Percentiles rank a stretch among this genome's conserved stretches.
Conservation (phyloP, 1,139 yeast genomes). For the Pichia kudriavzevii region DNA sequence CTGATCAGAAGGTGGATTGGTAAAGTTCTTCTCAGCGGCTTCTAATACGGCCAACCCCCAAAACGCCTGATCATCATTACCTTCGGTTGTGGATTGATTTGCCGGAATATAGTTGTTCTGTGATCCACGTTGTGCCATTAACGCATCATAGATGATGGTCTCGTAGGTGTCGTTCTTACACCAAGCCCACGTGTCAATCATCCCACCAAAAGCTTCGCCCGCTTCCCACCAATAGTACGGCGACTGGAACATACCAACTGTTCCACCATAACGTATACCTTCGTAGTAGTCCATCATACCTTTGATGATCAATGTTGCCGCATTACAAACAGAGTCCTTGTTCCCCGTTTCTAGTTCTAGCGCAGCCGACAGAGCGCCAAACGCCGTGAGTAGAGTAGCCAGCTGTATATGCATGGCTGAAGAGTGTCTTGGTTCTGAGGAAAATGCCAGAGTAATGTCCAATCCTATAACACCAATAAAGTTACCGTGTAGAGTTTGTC, state of each 20-base stretch:
- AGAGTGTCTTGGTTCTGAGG: no score
- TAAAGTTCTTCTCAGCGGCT: slow-evolving; percentile 83
- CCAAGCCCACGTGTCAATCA: slow-evolving; percentile 59
- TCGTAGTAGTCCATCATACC: slow-evolving; percentile 71
- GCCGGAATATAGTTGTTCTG: slow-evolving; percentile 66
- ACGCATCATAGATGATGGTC: slow-evolving; percentile 46
- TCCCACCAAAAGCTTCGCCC: slow-evolving; percentile 78
- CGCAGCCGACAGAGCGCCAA: slow-evolving; percentile 1
- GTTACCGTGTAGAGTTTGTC: no score
- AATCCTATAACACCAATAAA: no score
- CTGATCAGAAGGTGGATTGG: slow-evolving; percentile 53
- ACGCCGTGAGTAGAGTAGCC: no score
- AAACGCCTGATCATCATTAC: slow-evolving; percentile 95
- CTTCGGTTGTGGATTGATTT: slow-evolving; percentile 75
- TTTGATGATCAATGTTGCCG: slow-evolving; percentile 48
- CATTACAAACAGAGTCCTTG: slow-evolving; percentile 33
- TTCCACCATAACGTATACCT: slow-evolving; percentile 51
- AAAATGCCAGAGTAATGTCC: no score
- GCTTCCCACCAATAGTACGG: slow-evolving; percentile 97
- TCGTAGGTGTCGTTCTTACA: slow-evolving; percentile 58
- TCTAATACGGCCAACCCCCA: slow-evolving; percentile 93
- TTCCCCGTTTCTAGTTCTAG: slow-evolving; percentile 23
- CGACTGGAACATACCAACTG: slow-evolving; percentile 64
- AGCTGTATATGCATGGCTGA: no score
- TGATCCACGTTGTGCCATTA: slow-evolving; percentile 60